Conservation (phyloP, 306 rosid species). For the Pueraria montana region DNA sequence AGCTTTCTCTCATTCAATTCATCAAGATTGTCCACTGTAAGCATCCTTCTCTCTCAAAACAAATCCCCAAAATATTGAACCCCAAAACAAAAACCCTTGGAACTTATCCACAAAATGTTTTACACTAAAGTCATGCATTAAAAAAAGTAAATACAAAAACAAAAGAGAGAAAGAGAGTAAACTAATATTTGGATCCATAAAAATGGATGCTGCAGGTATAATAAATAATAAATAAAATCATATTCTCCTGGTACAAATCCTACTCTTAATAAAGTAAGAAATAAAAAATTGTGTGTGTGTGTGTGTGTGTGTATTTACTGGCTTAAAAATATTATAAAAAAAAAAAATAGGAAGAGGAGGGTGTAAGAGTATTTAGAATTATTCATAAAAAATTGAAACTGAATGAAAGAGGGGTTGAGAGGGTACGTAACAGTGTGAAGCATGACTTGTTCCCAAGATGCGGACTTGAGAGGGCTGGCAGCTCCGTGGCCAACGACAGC, state of each 20-base stretch:
- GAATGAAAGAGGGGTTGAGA: neutral
- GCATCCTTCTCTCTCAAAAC: neutral
- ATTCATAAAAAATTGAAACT: no score
- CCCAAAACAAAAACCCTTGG: neutral
- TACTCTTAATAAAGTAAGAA: no score
- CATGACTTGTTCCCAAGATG: constrained; percentile 87
- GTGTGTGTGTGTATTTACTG: no score
- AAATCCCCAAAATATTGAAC: neutral
- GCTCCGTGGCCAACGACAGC: constrained; percentile 76
- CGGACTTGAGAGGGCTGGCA: constrained; percentile 72
- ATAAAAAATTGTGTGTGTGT: no score
- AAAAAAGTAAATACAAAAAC: neutral
- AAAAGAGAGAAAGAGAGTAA: neutral
- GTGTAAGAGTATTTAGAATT: neutral
- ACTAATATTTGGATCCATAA: neutral
- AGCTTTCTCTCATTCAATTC: neutral
- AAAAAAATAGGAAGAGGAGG: no score
- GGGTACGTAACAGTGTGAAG: constrained; percentile 74
- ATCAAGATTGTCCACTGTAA: neutral
- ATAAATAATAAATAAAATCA: neutral
- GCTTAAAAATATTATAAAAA: no score
- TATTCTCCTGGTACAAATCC: no score
- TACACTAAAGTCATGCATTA: neutral
- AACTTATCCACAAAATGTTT: neutral
- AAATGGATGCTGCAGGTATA: neutral